Percentiles rank a stretch among this genome's conserved stretches.
These are phyloP conservation scores for Hygrophorus russula DNA, from an alignment of 768 basidiomycete genomes.

Conservation along the genomic window DNA sequence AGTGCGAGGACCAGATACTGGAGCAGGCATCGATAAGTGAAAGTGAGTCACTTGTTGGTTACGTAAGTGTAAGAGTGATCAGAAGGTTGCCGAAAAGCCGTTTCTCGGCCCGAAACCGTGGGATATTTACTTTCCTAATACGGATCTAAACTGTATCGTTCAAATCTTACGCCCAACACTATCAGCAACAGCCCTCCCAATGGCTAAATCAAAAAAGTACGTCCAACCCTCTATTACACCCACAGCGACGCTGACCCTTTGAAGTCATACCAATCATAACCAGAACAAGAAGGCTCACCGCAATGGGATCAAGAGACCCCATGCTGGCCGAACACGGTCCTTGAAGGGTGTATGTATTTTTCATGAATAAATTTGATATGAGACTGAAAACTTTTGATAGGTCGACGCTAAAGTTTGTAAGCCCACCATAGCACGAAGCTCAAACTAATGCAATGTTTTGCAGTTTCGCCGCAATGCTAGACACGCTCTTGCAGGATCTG, in stretches of 20 bases:
- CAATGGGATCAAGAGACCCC: conserved; percentile 89
- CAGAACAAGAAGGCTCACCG: conserved; percentile 95
- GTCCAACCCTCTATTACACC: conserved; percentile 12
- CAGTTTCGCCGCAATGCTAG: conserved; percentile 83
- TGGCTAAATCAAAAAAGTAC: conserved; percentile 99
- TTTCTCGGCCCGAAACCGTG: background rate
- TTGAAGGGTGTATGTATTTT: conserved; percentile 75
- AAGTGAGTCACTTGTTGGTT: too few species aligned
- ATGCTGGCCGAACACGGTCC: conserved; percentile 50
- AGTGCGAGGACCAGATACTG: conserved; percentile 56
- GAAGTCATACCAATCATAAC: conserved; percentile 89
- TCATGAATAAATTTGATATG: background rate
- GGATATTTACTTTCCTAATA: conserved; percentile 5
- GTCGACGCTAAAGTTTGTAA: conserved; percentile 67
- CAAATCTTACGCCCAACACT: conserved; percentile 19
- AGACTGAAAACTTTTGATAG: conserved; percentile 23
- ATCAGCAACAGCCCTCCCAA: conserved; percentile 16
- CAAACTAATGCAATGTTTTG: conserved; percentile 6
- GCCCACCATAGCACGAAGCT: conserved; percentile 3
- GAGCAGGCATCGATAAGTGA: conserved; percentile 29
- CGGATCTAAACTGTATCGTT: conserved; percentile 20
- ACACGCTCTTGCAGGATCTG: conserved; percentile 64
- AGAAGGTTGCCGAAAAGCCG: background rate
- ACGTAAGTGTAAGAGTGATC: too few species aligned
- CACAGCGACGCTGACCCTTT: conserved; percentile 2